Conservation (phyloP, 2,329 filamentous ascomycete species). For the Zopfia rhizophila region DNA sequence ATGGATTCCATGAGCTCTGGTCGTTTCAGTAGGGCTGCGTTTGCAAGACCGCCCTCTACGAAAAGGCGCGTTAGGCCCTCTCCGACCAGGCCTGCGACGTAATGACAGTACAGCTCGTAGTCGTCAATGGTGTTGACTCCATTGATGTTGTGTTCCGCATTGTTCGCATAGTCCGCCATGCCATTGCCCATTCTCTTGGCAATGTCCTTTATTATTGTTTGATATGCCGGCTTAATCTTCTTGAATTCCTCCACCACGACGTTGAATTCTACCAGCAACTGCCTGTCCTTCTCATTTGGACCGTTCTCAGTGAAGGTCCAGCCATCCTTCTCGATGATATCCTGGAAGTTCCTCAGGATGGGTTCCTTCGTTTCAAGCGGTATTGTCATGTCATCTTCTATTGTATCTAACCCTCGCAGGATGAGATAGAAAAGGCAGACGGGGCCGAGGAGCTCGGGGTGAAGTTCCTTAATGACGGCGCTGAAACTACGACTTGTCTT, state of each 20-base stretch:
- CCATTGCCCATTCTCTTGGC: constrained; percentile 95
- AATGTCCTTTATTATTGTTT: constrained; percentile 89
- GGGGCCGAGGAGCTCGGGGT: constrained; percentile 91
- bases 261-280: constrained; percentile 92
- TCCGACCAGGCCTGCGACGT: constrained; percentile 97
- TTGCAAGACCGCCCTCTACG: constrained; percentile 85
- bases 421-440: constrained; percentile 93
- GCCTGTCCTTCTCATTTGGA: constrained; percentile 91
- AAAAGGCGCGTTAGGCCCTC: constrained; percentile 93
- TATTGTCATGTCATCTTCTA: constrained; percentile 98
- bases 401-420: constrained; percentile 93
- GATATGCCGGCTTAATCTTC: constrained; percentile 86
- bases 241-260: constrained; percentile 86
- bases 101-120: constrained; percentile 97
- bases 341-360: constrained; percentile 82
- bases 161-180: constrained; percentile 95
- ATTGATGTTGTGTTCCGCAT: constrained; percentile 81
- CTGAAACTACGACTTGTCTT: constrained; percentile 93
- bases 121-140: constrained; percentile 86
- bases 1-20: constrained; percentile 90
- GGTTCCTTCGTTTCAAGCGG: constrained; percentile 84
- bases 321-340: constrained; percentile 80
- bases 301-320: constrained; percentile 92
- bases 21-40: constrained; percentile 81
- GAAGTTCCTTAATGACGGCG: constrained; percentile 93